A percentile compares a stretch with the other conserved stretches of the same genome.
Evolutionary conservation across 495 filamentous ascomycete genomes (phyloP).

Genomic region (Aspergillus diversus): DNA sequence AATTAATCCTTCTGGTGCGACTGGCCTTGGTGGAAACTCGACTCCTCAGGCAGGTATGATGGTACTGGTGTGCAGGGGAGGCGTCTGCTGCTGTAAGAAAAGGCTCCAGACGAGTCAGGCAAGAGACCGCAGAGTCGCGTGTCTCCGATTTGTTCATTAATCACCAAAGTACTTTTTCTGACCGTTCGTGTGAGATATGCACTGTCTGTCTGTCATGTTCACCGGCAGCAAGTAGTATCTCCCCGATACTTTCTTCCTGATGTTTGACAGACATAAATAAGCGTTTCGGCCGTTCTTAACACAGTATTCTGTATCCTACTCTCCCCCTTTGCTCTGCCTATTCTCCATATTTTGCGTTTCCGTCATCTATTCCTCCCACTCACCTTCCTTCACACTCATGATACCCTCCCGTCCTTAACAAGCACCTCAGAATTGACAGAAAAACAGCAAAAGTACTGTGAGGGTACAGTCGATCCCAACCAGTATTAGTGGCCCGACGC

Average conservation of each 20-base stretch:
- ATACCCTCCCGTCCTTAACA: background rate
- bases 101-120: background rate
- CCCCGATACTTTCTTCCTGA: background rate
- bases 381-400: background rate
- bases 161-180: background rate
- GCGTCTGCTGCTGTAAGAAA: background rate
- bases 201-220: background rate
- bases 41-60: background rate
- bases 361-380: background rate
- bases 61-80: background rate
- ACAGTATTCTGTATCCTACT: background rate
- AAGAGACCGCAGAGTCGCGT: background rate
- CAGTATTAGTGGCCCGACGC: background rate
- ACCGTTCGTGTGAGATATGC: background rate
- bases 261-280: background rate
- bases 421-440: background rate
- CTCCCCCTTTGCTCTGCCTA: background rate
- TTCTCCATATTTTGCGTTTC: background rate
- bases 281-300: background rate
- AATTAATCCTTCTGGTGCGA: background rate
- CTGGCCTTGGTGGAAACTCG: background rate
- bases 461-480: background rate
- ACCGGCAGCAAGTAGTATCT: background rate
- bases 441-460: background rate
- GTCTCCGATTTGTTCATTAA: constrained; percentile 1